These are phyloP conservation scores for Nectriaceae sp. DNA, from an alignment of 2,329 filamentous ascomycete genomes.

Conservation along the genomic window DNA sequence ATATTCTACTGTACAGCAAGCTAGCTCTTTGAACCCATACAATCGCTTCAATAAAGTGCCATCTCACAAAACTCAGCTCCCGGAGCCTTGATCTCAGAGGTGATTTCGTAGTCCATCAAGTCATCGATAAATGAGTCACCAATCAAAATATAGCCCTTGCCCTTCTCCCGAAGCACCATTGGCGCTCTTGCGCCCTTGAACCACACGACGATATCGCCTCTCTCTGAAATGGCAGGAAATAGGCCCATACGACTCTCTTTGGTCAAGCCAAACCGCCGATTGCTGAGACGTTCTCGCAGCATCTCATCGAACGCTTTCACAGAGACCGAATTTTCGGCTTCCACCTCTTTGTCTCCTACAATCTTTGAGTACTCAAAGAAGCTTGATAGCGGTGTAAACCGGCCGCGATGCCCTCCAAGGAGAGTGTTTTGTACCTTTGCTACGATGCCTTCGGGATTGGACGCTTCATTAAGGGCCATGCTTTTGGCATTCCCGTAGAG, in stretches of 20 bases:
- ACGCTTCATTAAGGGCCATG: not conserved
- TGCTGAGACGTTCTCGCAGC: constrained; percentile 6
- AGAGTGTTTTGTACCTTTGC: not conserved
- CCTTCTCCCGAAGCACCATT: constrained; percentile 3
- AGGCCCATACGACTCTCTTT: constrained; percentile 1
- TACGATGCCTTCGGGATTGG: not conserved
- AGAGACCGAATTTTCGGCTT: not conserved
- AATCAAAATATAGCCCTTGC: constrained; percentile 4
- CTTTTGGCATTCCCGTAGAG: constrained; percentile 2
- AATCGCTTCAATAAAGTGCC: too few relatives aligned
- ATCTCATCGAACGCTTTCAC: constrained; percentile 2
- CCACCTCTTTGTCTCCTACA: not conserved
- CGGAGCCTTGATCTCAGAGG: too few relatives aligned
- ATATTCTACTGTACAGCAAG: too few relatives aligned
- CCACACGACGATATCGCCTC: constrained; percentile 3
- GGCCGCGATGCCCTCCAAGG: not conserved
- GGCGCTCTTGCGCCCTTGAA: constrained; percentile 3
- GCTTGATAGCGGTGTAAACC: not conserved
- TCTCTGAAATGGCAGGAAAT: constrained; percentile 3
- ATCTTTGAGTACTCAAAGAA: not conserved
- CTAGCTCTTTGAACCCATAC: too few relatives aligned
- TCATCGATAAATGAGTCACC: constrained; percentile 8
- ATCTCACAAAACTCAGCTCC: too few relatives aligned
- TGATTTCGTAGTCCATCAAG: not conserved
- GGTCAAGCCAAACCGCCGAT: constrained; percentile 7